A percentile compares a stretch with the other conserved stretches of the same genome.
These are phyloP conservation scores for Candida nanaspora DNA, from an alignment of 805 yeast genomes.

Conservation along the genomic window DNA sequence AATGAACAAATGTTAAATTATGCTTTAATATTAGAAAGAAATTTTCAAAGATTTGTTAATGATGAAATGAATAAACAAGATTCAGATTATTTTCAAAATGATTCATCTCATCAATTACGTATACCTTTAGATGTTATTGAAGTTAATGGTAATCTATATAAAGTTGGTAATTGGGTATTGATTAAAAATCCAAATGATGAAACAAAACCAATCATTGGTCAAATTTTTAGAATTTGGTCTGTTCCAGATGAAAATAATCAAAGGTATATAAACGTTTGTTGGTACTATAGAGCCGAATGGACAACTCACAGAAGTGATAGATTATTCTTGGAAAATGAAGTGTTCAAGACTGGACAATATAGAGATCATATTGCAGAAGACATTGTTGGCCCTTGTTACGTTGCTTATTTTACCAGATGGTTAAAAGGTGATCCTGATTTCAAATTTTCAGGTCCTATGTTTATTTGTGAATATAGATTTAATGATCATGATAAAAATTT, in stretches of 20 bases:
- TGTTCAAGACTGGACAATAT: conserved; percentile 93
- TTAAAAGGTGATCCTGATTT: conserved; percentile 90
- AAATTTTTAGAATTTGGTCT: conserved; percentile 88
- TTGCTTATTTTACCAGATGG: conserved; percentile 88
- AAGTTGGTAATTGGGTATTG: conserved; percentile 94
- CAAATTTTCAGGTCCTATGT: conserved; percentile 74
- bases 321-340: conserved; percentile 87
- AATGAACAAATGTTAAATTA: conserved; percentile 53
- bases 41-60: conserved; percentile 49
- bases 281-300: conserved; percentile 98
- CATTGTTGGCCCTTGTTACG: conserved; percentile 89
- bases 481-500: conserved; percentile 86
- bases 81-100: conserved; percentile 55
- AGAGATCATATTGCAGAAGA: conserved; percentile 89
- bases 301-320: conserved; percentile 91
- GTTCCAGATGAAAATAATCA: conserved; percentile 66
- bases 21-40: conserved; percentile 55
- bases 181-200: conserved; percentile 83
- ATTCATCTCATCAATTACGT: conserved; percentile 47
- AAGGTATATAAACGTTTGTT: conserved; percentile 87
- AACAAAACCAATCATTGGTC: conserved; percentile 87
- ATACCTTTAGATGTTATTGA: conserved; percentile 76
- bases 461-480: conserved; percentile 91
- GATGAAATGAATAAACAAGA: conserved; percentile 79
- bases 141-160: conserved; percentile 63